Evolutionary conservation across 805 yeast species (phyloP).

Genomic region (Candida peoriensis): DNA sequence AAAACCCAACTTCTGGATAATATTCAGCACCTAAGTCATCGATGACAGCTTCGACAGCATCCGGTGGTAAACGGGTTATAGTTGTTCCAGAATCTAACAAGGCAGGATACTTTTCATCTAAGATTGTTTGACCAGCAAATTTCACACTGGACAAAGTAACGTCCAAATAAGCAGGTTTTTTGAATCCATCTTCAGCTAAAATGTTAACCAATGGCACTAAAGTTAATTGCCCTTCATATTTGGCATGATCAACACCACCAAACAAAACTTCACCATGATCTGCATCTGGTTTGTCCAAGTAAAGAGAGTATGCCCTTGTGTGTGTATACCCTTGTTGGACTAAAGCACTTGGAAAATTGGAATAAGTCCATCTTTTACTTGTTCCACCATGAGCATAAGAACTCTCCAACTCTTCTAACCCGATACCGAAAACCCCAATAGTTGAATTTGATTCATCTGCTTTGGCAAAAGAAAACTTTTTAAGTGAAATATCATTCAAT

Average conservation of each 20-base stretch:
- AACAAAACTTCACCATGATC: slow-evolving; percentile 48
- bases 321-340: slow-evolving; percentile 46
- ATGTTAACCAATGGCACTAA: slow-evolving; percentile 33
- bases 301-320: slow-evolving; percentile 53
- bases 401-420: slow-evolving; percentile 58
- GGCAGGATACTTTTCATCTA: slow-evolving; percentile 25
- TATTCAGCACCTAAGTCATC: slow-evolving; percentile 27
- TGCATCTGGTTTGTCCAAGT: slow-evolving; percentile 31
- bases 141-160: slow-evolving; percentile 39
- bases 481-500: slow-evolving; percentile 42
- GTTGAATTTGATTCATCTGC: slow-evolving; percentile 54
- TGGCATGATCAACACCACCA: slow-evolving; percentile 58
- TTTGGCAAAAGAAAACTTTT: slow-evolving; percentile 59
- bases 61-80: slow-evolving; percentile 38
- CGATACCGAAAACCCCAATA: slow-evolving; percentile 64
- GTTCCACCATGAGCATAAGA: slow-evolving; percentile 26
- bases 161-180: slow-evolving; percentile 34
- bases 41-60: slow-evolving; percentile 20
- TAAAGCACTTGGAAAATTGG: slow-evolving; percentile 58
- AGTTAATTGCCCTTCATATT: slow-evolving; percentile 43
- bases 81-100: slow-evolving; percentile 59
- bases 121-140: slow-evolving; percentile 24
- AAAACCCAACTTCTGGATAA: slow-evolving; percentile 14
- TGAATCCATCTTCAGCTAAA: slow-evolving; percentile 36
- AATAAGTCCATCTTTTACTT: slow-evolving; percentile 32